Evolutionary conservation across 2,329 filamentous ascomycete genomes (phyloP), one percentile per base, ranked within the genome.

Genomic region (Lasiodiplodia sp.): DNA sequence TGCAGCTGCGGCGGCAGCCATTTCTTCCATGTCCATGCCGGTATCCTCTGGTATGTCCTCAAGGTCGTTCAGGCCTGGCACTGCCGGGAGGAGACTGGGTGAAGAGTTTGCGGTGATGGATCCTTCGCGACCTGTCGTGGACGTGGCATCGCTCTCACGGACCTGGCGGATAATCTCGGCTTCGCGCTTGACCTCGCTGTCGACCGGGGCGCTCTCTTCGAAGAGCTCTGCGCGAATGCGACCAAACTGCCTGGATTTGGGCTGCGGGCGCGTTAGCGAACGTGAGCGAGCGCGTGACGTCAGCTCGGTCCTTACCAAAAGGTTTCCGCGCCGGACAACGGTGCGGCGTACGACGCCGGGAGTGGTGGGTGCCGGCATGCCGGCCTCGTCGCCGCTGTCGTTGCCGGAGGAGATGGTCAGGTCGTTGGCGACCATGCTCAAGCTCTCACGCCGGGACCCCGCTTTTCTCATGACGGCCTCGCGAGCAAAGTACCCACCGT

Each of bases 81-180:
- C 83, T 2, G 86, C 84, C n/a, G 86, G 87, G 47, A 84, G 78
- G 16, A 93, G 78, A 57, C 82, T 89, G 0, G 92, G 92, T 8
- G 91, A 94, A 0, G 91, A 92, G 44, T 90, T 85, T 1, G 88
- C 85, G 2, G 89, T 90, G 25, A 82, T 83, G 73, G 73, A 86
- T 4, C 55, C 58, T 16, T 68, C 52, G 21, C 52, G 67, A 3
- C 62, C 60, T 4, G 58, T 25, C 12, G 58, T 53, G 18, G 38
- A 44, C 12, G 28, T 57, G n/a, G 21, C 52, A 21, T 68, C 67
- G 73, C 91, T 95, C 79, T 98, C 96, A 52, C 94, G 91, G 34
- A 98, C 94, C 80, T 97, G 96, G 63, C 93, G 92, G 71, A 99
- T 93, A 5, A 98, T 96, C 80, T 98, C 95, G 47, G 95, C 94